phyloP scores from a whole-genome alignment of 768 basidiomycete genomes.

The Russula compacta region DNA sequence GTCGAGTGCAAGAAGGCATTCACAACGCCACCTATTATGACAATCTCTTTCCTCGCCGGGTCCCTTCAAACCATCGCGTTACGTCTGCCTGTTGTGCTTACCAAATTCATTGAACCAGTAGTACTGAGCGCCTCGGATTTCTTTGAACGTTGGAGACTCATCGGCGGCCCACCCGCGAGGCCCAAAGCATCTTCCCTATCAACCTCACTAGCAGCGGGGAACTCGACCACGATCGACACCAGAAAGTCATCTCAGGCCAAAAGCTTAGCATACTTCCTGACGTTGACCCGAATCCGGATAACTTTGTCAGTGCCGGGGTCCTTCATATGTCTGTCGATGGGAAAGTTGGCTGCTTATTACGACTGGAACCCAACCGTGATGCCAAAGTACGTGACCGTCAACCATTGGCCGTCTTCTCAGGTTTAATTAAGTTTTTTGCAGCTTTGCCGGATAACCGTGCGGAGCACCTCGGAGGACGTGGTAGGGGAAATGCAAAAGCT shows the following conservation, averaged over 20 bases:
- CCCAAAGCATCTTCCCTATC: slow-evolving; percentile 82
- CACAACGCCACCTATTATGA: slow-evolving; percentile 63
- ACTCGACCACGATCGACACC: slow-evolving; percentile 65
- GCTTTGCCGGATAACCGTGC: slow-evolving; percentile 87
- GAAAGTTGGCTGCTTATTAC: slow-evolving; percentile 90
- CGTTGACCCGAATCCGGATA: slow-evolving; percentile 91
- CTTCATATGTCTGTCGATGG: slow-evolving; percentile 85
- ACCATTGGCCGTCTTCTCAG: neutral
- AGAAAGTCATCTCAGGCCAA: slow-evolving; percentile 70
- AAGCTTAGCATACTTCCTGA: slow-evolving; percentile 68
- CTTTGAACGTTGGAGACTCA: slow-evolving; percentile 97
- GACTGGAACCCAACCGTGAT: slow-evolving; percentile 91
- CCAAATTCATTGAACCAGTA: slow-evolving; percentile 92
- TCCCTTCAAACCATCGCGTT: slow-evolving; percentile 81
- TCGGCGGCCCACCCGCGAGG: slow-evolving; percentile 94
- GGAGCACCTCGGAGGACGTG: slow-evolving; percentile 92
- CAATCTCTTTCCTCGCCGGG: slow-evolving; percentile 86
- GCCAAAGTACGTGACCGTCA: slow-evolving; percentile 63
- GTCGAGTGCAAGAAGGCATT: slow-evolving; percentile 93
- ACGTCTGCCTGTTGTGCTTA: slow-evolving; percentile 76
- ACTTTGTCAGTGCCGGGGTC: slow-evolving; percentile 92
- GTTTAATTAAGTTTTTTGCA: slow-evolving; percentile 25
- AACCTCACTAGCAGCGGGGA: slow-evolving; percentile 54
- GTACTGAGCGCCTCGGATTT: slow-evolving; percentile 76
- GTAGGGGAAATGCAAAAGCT: slow-evolving; percentile 58